Percentiles rank a stretch among this genome's conserved stretches.
These are phyloP conservation scores for Raffaelea albimanens DNA, from an alignment of 2,329 filamentous ascomycete species.

Conservation along the genomic window DNA sequence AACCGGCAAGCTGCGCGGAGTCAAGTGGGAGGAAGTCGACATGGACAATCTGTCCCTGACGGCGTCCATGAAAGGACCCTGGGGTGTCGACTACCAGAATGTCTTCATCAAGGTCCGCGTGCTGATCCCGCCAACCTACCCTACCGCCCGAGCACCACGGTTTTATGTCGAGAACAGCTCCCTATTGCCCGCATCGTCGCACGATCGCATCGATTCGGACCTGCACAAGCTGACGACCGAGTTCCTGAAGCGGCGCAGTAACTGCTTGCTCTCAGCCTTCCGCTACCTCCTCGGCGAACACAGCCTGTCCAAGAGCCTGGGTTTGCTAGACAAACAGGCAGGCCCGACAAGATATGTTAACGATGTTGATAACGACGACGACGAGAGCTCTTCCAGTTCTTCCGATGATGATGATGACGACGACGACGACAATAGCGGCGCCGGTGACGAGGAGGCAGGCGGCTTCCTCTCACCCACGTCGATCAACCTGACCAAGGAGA, in stretches of 20 bases:
- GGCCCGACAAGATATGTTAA: conserved; percentile 44
- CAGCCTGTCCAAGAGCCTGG: conserved; percentile 50
- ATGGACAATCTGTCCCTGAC: conserved; percentile 50
- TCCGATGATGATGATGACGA: conserved; percentile 35
- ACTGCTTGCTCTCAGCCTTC: conserved; percentile 53
- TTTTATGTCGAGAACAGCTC: conserved; percentile 54
- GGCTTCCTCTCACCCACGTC: conserved; percentile 1
- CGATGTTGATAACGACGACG: conserved; percentile 50
- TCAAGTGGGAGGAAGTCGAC: conserved; percentile 55
- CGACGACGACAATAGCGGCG: conserved; percentile 52
- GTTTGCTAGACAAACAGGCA: conserved; percentile 53
- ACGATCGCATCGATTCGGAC: conserved; percentile 43
- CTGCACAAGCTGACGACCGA: conserved; percentile 46
- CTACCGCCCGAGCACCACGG: conserved; percentile 45
- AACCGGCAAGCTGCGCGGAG: conserved; percentile 51
- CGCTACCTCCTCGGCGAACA: conserved; percentile 56
- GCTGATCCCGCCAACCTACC: conserved; percentile 50
- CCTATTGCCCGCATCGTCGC: conserved; percentile 48
- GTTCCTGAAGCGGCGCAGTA: conserved; percentile 48
- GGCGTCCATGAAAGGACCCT: conserved; percentile 56
- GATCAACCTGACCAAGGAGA: conserved; percentile 42
- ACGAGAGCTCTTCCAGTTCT: background rate
- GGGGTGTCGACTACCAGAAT: conserved; percentile 45
- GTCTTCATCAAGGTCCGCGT: conserved; percentile 56
- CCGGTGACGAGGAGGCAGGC: background rate